Conservation (phyloP, 306 rosid genomes). For the Datisca glomerata region DNA sequence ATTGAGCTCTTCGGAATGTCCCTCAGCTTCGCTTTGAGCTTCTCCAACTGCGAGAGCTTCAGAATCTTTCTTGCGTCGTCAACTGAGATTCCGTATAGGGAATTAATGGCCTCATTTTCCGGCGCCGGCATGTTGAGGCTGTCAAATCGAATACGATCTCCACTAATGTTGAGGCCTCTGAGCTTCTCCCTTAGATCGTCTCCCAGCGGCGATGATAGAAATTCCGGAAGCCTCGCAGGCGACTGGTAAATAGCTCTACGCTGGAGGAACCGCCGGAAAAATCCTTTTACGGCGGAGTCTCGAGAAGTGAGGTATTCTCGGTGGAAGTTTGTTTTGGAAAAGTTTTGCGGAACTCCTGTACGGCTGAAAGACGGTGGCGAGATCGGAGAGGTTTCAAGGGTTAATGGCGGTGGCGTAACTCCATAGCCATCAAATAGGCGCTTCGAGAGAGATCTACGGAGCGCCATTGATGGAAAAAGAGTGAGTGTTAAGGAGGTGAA, state of each 20-base stretch:
- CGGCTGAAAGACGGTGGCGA: slow-evolving; percentile 5
- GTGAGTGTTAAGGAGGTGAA: not conserved
- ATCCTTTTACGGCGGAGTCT: slow-evolving; percentile 17
- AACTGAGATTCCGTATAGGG: slow-evolving; percentile 21
- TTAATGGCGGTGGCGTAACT: slow-evolving; percentile 7
- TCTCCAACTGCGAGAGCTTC: slow-evolving; percentile 44
- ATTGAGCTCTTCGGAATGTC: slow-evolving; percentile 32
- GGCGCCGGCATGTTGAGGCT: slow-evolving; percentile 11
- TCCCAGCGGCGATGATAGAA: slow-evolving; percentile 34
- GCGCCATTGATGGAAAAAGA: slow-evolving; percentile 37
- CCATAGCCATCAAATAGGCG: slow-evolving; percentile 15
- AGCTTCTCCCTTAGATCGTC: slow-evolving; percentile 30
- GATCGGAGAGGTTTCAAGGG: slow-evolving; percentile 1
- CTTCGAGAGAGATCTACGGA: slow-evolving; percentile 34
- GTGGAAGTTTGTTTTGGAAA: slow-evolving; percentile 20
- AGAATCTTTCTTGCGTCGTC: slow-evolving; percentile 59
- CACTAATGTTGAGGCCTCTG: slow-evolving; percentile 9
- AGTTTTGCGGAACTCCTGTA: slow-evolving; percentile 9
- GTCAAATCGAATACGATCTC: slow-evolving; percentile 12
- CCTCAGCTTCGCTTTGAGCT: slow-evolving; percentile 45
- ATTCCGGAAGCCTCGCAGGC: slow-evolving; percentile 35
- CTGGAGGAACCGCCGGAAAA: slow-evolving; percentile 43
- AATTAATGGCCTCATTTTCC: not conserved
- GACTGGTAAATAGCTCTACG: slow-evolving; percentile 28
- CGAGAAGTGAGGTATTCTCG: slow-evolving; percentile 26